Evolutionary conservation across 2,329 filamentous ascomycete species (phyloP), one percentile per base, ranked within the genome.

Genomic region (Nemania diffusa): DNA sequence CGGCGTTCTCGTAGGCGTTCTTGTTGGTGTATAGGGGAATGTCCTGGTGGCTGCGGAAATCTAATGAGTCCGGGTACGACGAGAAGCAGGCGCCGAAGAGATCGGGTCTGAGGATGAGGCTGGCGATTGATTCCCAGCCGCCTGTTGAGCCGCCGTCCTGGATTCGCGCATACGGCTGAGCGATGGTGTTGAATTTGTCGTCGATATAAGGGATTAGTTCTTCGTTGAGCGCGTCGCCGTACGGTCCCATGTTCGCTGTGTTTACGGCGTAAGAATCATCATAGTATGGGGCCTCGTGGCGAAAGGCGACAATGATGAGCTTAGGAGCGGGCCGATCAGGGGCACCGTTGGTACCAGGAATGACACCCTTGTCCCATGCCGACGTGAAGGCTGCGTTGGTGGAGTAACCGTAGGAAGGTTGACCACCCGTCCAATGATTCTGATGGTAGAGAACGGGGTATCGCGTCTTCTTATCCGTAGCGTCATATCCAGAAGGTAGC

Each of bases 21-120:
- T 66, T 59, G 48, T 65, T 70, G n/a, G 52, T 69, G 63, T 73
- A 73, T 0, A 73, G 70, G 8, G 52, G 32, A 29, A 73, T 73
- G 26, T 68, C 71, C 26, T 73, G 71, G 61, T 73, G 71, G 20
- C 32, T 55, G 26, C 60, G 63, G 64, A 73, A 73, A 42, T 69
- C 67, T 6, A 73, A 32, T 1, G 71, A 73, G 57, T 73, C 71
- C 2, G 71, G 70, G 48, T 73, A 73, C 0, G 70, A 73, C 13
- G 71, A 73, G 64, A 73, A 73, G 59, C 71, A 73, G 20, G 70
- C 70, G 53, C 71, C 71, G 51, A 73, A 73, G n/a, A 73, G 69
- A 42, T 73, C 71, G 0, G 71, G 71, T 15, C 71, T 53, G 59
- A 69, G 72, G 51, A 73, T 63, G 15, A 72, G 17, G 53, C 63